A percentile compares a stretch with the other conserved stretches of the same genome.
Evolutionary conservation across 345 rosid species (phyloP).

Genomic region (Eutrema japonicum): DNA sequence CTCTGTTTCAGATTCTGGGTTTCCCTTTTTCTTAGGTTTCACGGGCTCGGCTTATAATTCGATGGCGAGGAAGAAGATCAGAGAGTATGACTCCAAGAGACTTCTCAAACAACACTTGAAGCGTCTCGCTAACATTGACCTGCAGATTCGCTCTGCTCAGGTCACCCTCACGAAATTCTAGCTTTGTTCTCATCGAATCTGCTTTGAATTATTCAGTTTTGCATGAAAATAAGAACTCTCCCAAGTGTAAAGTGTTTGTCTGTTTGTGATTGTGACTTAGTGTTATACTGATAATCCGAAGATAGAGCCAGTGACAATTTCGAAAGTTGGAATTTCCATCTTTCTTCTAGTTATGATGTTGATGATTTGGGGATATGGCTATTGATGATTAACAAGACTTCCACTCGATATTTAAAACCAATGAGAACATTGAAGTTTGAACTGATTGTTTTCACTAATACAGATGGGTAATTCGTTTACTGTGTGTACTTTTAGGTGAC

Average conservation of each 20-base stretch:
- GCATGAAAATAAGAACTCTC: neutral
- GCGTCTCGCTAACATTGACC: slow-evolving; percentile 62
- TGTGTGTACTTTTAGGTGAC: slow-evolving; percentile 60
- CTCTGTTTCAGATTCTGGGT: slow-evolving; percentile 29
- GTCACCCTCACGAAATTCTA: slow-evolving; percentile 38
- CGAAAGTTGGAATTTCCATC: neutral
- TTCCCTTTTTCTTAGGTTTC: slow-evolving; percentile 3
- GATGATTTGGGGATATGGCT: neutral
- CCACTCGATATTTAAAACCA: neutral
- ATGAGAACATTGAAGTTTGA: neutral
- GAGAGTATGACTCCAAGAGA: slow-evolving; percentile 86
- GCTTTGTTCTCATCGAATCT: slow-evolving; percentile 10
- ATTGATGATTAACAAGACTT: neutral
- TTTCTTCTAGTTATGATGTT: neutral
- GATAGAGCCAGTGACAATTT: neutral
- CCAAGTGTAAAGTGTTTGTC: neutral
- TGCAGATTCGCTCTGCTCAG: slow-evolving; percentile 81
- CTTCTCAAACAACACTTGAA: slow-evolving; percentile 77
- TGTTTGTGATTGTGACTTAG: slow-evolving; percentile 22
- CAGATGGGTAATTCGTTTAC: slow-evolving; percentile 6
- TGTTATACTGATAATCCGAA: neutral
- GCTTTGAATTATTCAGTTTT: neutral
- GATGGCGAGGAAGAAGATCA: slow-evolving; percentile 93
- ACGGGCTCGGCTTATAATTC: neutral
- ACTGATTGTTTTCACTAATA: neutral